Conservation (phyloP, 352 stramenopile genomes). For the Thalassiosira ordinaria region DNA sequence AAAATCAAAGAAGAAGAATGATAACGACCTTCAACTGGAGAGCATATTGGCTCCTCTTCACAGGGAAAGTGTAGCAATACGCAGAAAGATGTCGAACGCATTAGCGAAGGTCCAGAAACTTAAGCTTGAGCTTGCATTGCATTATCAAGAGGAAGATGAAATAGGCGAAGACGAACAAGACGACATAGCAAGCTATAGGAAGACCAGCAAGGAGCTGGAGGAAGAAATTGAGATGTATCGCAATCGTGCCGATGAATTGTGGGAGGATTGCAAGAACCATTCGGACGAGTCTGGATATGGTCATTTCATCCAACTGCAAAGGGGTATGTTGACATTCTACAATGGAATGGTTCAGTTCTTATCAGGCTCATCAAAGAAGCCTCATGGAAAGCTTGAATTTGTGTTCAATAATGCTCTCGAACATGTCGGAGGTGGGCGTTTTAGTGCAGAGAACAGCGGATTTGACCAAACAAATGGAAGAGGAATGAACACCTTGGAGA, state of each 20-base stretch:
- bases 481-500: conserved; percentile 16
- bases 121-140: not conserved
- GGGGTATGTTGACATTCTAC: conserved; percentile 1
- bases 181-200: not conserved
- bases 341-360: conserved; percentile 7
- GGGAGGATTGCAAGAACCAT: conserved; percentile 18
- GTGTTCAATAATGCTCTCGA: conserved; percentile 36
- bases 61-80: not conserved
- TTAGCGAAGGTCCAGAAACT: not conserved
- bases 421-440: conserved; percentile 13
- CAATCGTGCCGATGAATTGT: conserved; percentile 2
- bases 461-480: conserved; percentile 33
- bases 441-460: conserved; percentile 18
- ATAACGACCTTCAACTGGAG: not conserved
- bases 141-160: not conserved
- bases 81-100: not conserved
- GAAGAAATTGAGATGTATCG: not conserved
- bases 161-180: not conserved
- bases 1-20: not conserved
- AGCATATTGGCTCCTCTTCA: conserved; percentile 2
- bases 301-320: conserved; percentile 21
- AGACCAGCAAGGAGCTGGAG: not conserved
- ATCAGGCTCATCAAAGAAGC: conserved; percentile 13
- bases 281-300: conserved; percentile 9
- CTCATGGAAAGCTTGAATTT: conserved; percentile 28